phyloP scores from a whole-genome alignment of 2,329 filamentous ascomycete species.

The Albifimbria verrucaria region DNA sequence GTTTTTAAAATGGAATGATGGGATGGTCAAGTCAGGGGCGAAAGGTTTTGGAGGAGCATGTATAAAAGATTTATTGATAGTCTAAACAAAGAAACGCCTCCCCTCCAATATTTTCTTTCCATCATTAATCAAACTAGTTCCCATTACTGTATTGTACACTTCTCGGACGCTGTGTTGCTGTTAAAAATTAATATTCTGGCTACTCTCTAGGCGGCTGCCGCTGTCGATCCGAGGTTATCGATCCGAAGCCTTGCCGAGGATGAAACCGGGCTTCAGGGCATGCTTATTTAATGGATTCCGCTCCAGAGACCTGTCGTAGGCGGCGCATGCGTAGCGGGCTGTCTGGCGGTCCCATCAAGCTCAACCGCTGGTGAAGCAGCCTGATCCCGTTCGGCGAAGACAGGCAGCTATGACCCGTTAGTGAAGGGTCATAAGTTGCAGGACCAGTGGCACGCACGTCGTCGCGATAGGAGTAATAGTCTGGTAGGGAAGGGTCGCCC shows the following conservation, averaged over 20 bases:
- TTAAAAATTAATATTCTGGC: neutral
- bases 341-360: neutral
- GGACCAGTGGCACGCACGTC: neutral
- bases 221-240: too few species aligned
- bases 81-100: constrained; percentile 55
- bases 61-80: constrained; percentile 41
- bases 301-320: constrained; percentile 16
- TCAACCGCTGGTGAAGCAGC: neutral
- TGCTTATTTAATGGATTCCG: constrained; percentile 23
- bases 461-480: neutral
- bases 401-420: neutral
- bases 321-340: neutral
- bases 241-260: constrained; percentile 25
- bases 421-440: neutral
- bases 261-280: too few species aligned
- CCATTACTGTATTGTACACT: too few species aligned
- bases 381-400: neutral
- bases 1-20: constrained; percentile 44
- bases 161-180: neutral
- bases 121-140: neutral
- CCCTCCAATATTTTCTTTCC: constrained; percentile 37
- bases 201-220: too few species aligned
- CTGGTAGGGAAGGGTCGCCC: neutral
- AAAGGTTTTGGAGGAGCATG: constrained; percentile 38
- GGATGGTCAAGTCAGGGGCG: constrained; percentile 35